Percentiles rank a stretch among this genome's conserved stretches.
These are phyloP conservation scores for Moricandia moricandioides DNA, from an alignment of 345 rosid genomes.

Conservation along the genomic window DNA sequence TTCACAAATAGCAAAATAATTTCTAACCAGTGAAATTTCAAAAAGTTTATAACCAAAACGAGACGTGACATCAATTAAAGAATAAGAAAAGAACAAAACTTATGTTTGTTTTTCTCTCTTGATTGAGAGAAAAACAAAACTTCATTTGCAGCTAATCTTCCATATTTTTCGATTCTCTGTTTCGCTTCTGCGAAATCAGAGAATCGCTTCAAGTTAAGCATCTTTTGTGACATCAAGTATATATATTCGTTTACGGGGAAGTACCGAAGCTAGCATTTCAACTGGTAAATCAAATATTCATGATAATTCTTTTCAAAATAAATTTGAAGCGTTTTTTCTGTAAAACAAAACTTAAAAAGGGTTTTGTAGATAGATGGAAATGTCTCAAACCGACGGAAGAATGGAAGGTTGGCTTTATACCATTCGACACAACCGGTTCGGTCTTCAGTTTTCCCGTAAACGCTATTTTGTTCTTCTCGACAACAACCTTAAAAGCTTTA, in stretches of 20 bases:
- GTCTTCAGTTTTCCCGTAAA: constrained; percentile 71
- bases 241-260: constrained; percentile 9
- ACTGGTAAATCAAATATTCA: constrained; percentile 9
- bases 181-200: constrained; percentile 65
- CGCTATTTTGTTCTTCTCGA: constrained; percentile 71
- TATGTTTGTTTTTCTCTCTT: constrained; percentile 25
- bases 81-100: background rate
- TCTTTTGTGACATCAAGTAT: constrained; percentile 9
- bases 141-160: too few species aligned
- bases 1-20: constrained; percentile 33
- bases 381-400: constrained; percentile 41
- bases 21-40: constrained; percentile 1
- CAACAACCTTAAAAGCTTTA: constrained; percentile 59
- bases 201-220: constrained; percentile 39
- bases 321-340: background rate
- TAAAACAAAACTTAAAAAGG: background rate
- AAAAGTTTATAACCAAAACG: constrained; percentile 13
- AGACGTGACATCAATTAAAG: background rate
- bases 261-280: constrained; percentile 1
- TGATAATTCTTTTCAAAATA: background rate
- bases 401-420: constrained; percentile 94
- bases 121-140: background rate
- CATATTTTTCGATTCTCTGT: constrained; percentile 53
- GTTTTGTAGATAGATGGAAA: constrained; percentile 38
- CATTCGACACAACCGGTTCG: constrained; percentile 73